Base-by-base conservation (phyloP, 2,329 filamentous ascomycete species). In the Gyromitra esculenta region DNA sequence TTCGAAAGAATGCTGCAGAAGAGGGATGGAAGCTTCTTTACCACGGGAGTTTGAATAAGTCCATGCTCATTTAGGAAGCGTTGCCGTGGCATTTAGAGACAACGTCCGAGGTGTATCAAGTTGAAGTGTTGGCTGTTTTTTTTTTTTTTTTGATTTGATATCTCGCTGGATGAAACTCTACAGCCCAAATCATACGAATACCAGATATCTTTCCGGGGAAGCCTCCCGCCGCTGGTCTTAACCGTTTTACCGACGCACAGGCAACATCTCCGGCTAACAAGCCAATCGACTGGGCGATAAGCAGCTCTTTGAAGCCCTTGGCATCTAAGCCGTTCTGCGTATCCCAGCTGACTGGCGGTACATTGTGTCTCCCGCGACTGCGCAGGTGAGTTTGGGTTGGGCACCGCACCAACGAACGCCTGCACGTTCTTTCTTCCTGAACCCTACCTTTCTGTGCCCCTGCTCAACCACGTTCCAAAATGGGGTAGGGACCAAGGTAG, bases 161-260 rank as follows among this genome's bases (percentile, higher is more conserved):
- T 48, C 54, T 45, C 18, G 50, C 45, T 71, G 60, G 50, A 25
- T 25, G 64, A 25, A 70, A 68, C 48, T 57, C 41, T 52, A 39
- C 39, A 66, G 25, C 48, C 37, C 67, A 31, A 18, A 37, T 43
- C 8, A 69, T 31, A 64, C 52, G 43, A 39, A n/a, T 56, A 62
- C 63, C 31, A 70, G 63, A 65, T 71, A 18, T 45, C 48, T 66
- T 74, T 56, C 66, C 31, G 41, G 37, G 31, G 70, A 50, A 63
- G 18, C 50, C 64, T 66, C 69, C 62, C 70, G 62, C 60, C 60
- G 64, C 56, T 74, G 56, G 57, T 77, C 75, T 75, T 77, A 75
- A 65, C 75, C 75, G 75, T 77, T 77, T 75, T 77, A 60, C 59
- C 75, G 64, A 77, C 70, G 69, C 64, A 66, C 57, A 74, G 57